phyloP scores from a whole-genome alignment of 441 rosid species.

The Codiaeum variegatum region DNA sequence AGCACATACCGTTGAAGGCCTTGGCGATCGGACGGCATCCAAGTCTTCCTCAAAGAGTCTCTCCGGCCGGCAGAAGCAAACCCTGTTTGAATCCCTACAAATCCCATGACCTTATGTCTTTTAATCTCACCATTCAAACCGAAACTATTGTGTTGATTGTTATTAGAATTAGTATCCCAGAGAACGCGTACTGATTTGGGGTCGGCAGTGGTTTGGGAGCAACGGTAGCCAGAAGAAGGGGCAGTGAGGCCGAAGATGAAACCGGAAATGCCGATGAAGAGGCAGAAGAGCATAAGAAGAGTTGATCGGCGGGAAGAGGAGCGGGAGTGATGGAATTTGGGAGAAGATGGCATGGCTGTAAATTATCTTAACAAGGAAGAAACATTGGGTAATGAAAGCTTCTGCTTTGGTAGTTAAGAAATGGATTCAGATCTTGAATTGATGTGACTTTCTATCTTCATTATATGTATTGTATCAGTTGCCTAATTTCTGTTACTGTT shows the following conservation, averaged over 20 bases:
- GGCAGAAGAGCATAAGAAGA: constrained; percentile 36
- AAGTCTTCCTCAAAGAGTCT: constrained; percentile 69
- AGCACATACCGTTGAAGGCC: constrained; percentile 63
- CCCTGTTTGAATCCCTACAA: constrained; percentile 90
- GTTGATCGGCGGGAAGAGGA: constrained; percentile 46
- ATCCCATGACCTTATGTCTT: constrained; percentile 77
- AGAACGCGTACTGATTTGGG: constrained; percentile 55
- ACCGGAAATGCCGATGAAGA: constrained; percentile 60
- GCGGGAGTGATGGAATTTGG: constrained; percentile 56
- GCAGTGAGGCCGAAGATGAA: constrained; percentile 56
- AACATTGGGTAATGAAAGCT: background rate
- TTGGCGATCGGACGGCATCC: constrained; percentile 85
- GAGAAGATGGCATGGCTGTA: constrained; percentile 70
- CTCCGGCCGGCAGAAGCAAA: constrained; percentile 65
- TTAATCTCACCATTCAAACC: constrained; percentile 18
- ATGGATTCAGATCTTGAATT: constrained; percentile 1
- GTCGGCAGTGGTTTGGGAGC: constrained; percentile 26
- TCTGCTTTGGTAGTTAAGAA: background rate
- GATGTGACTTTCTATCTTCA: background rate
- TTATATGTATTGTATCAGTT: too few relatives aligned
- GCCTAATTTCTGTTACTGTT: too few relatives aligned
- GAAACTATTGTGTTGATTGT: background rate
- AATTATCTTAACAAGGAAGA: background rate
- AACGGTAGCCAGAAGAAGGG: constrained; percentile 30
- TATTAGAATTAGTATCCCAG: constrained; percentile 46